Evolutionary conservation across 129 eudicot genomes (phyloP).

Genomic region (Saussurea involucrata): DNA sequence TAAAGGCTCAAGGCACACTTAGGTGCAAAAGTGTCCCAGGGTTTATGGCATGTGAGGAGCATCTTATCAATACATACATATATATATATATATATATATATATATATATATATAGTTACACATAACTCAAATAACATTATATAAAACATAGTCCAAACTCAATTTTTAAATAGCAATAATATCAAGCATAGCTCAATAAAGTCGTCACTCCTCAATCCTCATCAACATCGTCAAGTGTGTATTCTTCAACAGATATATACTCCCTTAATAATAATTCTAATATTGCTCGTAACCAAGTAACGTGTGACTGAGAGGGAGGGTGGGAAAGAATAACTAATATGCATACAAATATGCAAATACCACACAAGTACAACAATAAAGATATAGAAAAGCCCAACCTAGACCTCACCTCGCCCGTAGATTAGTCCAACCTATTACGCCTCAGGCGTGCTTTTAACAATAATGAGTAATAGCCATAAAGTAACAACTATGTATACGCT

Average conservation of each 20-base stretch:
- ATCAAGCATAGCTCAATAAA: neutral
- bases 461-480: neutral
- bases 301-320: neutral
- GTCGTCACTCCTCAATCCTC: neutral
- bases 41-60: neutral
- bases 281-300: neutral
- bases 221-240: neutral
- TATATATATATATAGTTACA: neutral
- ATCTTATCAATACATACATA: neutral
- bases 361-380: too few species aligned
- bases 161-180: neutral
- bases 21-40: neutral
- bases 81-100: too few species aligned
- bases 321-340: neutral
- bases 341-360: neutral
- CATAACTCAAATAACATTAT: neutral
- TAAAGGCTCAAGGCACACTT: neutral
- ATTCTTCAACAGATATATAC: neutral
- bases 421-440: too few species aligned
- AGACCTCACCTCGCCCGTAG: too few species aligned
- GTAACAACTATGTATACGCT: neutral
- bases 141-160: neutral
- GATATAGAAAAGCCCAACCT: too few species aligned
- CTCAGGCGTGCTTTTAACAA: too few species aligned
- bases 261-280: neutral